These are phyloP conservation scores for Monosporozyma aerobia DNA, from an alignment of 805 yeast species.

Conservation along the genomic window DNA sequence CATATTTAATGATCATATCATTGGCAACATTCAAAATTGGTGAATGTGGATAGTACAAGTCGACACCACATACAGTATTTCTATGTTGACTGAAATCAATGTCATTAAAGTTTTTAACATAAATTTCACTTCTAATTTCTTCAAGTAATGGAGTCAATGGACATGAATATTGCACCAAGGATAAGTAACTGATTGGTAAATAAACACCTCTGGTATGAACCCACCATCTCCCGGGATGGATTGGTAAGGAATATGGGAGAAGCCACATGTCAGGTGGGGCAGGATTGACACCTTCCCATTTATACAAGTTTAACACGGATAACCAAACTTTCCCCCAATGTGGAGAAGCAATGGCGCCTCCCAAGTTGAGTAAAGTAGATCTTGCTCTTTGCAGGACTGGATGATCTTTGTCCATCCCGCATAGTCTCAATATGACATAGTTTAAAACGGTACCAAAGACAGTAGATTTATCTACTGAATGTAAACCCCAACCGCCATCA, in stretches of 20 bases:
- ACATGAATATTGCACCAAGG: slow-evolving; percentile 46
- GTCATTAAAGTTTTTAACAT: slow-evolving; percentile 46
- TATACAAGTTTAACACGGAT: slow-evolving; percentile 66
- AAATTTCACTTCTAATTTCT: slow-evolving; percentile 73
- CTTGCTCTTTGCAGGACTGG: slow-evolving; percentile 74
- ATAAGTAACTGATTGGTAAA: slow-evolving; percentile 74
- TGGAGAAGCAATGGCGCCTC: slow-evolving; percentile 86
- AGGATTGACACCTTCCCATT: slow-evolving; percentile 97
- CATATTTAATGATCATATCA: slow-evolving; percentile 51
- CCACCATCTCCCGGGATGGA: slow-evolving; percentile 99
- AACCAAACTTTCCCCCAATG: slow-evolving; percentile 98
- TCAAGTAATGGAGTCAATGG: slow-evolving; percentile 53
- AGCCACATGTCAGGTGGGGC: slow-evolving; percentile 95
- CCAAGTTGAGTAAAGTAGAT: slow-evolving; percentile 54
- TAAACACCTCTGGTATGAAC: slow-evolving; percentile 93
- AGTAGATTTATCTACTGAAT: slow-evolving; percentile 84
- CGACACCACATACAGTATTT: slow-evolving; percentile 84
- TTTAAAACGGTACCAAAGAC: slow-evolving; percentile 90
- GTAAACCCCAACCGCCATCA: slow-evolving; percentile 99
- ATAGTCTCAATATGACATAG: slow-evolving; percentile 68
- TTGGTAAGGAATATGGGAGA: slow-evolving; percentile 68
- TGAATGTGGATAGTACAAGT: slow-evolving; percentile 90
- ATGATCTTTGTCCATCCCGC: slow-evolving; percentile 69
- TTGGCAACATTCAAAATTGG: slow-evolving; percentile 54
- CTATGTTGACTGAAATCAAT: slow-evolving; percentile 67